These are phyloP conservation scores for Eucalyptus tenuipes DNA, from an alignment of 345 rosid species.

Conservation along the genomic window DNA sequence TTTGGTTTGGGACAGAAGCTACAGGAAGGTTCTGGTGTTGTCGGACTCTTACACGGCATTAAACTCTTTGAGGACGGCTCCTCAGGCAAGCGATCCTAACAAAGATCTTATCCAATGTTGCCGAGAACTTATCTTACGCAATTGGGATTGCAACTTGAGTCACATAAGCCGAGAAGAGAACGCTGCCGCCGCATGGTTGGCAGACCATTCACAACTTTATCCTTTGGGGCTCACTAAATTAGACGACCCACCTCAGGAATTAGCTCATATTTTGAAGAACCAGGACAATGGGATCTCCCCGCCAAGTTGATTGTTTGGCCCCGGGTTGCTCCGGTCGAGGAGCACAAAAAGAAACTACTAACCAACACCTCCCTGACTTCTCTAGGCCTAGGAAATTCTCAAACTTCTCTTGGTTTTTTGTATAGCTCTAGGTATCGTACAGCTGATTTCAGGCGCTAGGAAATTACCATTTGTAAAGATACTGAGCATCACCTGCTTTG, in stretches of 20 bases:
- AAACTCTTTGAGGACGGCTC: slow-evolving; percentile 5
- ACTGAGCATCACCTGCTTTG: neutral
- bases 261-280: neutral
- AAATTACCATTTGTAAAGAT: neutral
- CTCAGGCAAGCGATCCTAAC: neutral
- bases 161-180: slow-evolving; percentile 16
- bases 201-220: slow-evolving; percentile 1
- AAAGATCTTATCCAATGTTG: slow-evolving; percentile 14
- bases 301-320: neutral
- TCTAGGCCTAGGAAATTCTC: neutral
- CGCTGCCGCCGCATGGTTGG: slow-evolving; percentile 37
- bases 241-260: slow-evolving; percentile 17
- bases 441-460: neutral
- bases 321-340: neutral
- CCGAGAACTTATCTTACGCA: slow-evolving; percentile 8
- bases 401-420: neutral
- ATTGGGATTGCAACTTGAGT: slow-evolving; percentile 31
- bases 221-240: neutral
- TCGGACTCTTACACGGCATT: slow-evolving; percentile 11
- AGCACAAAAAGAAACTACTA: neutral
- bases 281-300: neutral
- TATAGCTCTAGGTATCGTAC: neutral
- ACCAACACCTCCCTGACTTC: neutral
- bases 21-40: slow-evolving; percentile 22
- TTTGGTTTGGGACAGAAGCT: slow-evolving; percentile 32